Evolutionary conservation across 345 rosid species (phyloP), one percentile per base, ranked within the genome.

Genomic region (Leavenworthia alabamica): DNA sequence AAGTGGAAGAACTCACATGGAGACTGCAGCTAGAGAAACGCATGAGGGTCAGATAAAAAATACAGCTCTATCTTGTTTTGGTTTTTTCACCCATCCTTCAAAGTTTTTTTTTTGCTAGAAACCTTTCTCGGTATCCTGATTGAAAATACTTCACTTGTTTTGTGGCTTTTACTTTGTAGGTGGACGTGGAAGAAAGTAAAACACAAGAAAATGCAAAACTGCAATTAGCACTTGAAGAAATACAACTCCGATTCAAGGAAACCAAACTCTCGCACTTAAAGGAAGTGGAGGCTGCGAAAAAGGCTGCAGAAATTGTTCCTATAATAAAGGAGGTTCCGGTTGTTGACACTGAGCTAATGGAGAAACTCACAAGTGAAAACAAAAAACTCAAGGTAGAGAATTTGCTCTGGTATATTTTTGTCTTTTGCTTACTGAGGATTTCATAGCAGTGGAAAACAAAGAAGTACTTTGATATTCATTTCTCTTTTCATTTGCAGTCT

Each of bases 1-100:
- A 93, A 77, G 87, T 93, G 61, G 92, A 89, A 83, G 97, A 93
- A 41, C 83, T 93, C 64, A 85, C 96, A 8, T 82, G 88, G 86
- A 80, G 69, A 47, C 74, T 85, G 70, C 84, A 93, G 77, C 77
- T 80, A 29, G 99, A 89, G 86, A 89, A 85, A 67, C 86, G 83
- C 62, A 82, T 77, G 84, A 82, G 88, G 84, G 99, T 89, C 62
- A 64, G 48, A 47, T 56, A 17, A 36, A 17, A 24, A 14, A 58
- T 16, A 16, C 8, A 17, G 27, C 22, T 40, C 20, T 26, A 35
- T 48, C n/a, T n/a, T n/a, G n/a, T n/a, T n/a, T n/a, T n/a, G n/a
- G 5, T 50, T 54, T 56, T 53, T 23, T 37, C 14, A 37, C 5
- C 17, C 23, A 26, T 70, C 26, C 33, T 55, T 40, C n/a, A 0